Evolutionary conservation across 352 stramenopile genomes (phyloP).

Genomic region (Pythium volutum): DNA sequence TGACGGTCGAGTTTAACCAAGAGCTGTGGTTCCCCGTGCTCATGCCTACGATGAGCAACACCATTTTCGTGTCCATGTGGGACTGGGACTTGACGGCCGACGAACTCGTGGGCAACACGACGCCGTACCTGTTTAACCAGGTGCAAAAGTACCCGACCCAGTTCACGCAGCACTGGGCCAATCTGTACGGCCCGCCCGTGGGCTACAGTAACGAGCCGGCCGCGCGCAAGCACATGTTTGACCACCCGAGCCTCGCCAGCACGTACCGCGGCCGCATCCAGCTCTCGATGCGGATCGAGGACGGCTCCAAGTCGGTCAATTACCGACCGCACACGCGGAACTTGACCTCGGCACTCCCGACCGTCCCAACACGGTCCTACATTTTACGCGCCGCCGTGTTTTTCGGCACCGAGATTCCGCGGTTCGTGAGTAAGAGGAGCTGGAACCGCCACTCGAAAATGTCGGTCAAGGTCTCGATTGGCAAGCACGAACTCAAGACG

Average conservation of each 20-base stretch:
- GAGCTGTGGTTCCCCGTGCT: constrained; percentile 88
- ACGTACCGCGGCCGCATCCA: constrained; percentile 78
- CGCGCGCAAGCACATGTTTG: constrained; percentile 52
- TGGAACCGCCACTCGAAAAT: constrained; percentile 76
- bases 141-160: constrained; percentile 58
- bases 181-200: constrained; percentile 80
- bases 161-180: constrained; percentile 64
- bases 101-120: constrained; percentile 68
- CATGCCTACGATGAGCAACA: constrained; percentile 78
- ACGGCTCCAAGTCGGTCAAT: constrained; percentile 62
- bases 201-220: constrained; percentile 46
- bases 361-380: constrained; percentile 42
- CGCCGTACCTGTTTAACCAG: constrained; percentile 70
- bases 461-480: constrained; percentile 69
- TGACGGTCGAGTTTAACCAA: constrained; percentile 56
- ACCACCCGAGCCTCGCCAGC: constrained; percentile 56
- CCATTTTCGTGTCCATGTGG: constrained; percentile 82
- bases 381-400: constrained; percentile 61
- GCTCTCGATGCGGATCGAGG: constrained; percentile 62
- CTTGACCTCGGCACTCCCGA: constrained; percentile 36
- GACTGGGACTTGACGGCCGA: constrained; percentile 71
- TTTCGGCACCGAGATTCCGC: constrained; percentile 79
- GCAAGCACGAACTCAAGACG: constrained; percentile 50
- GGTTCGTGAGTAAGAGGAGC: constrained; percentile 61
- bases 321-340: constrained; percentile 67